Conservation (phyloP, 2,329 filamentous ascomycete genomes). For the Colletotrichum eremochloae region DNA sequence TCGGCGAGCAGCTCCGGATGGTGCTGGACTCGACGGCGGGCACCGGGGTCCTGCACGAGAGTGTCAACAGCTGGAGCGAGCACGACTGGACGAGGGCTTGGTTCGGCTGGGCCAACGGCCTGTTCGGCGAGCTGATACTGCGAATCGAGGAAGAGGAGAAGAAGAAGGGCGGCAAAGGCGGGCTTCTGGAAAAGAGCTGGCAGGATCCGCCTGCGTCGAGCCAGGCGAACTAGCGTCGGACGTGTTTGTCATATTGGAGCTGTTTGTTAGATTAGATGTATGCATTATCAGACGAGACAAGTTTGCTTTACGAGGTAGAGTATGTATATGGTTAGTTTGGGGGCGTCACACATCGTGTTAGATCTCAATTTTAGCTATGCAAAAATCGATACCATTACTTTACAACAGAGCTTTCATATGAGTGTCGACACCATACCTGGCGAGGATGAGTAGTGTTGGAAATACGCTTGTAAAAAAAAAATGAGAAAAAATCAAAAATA, state of each 20-base stretch:
- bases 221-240: background rate
- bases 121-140: constrained; percentile 57
- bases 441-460: background rate
- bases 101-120: constrained; percentile 61
- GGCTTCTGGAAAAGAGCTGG: constrained; percentile 28
- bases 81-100: constrained; percentile 59
- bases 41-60: constrained; percentile 63
- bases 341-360: background rate
- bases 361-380: too few species aligned
- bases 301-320: background rate
- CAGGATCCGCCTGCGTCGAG: constrained; percentile 3
- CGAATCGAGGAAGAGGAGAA: constrained; percentile 45
- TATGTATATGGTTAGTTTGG: background rate
- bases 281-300: background rate
- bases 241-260: too few species aligned
- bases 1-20: constrained; percentile 52
- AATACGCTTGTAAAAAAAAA: too few species aligned
- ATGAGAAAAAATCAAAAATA: background rate
- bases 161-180: background rate
- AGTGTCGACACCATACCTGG: too few species aligned
- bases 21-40: constrained; percentile 57
- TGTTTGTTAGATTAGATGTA: too few species aligned
- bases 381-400: background rate
- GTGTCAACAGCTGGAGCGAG: constrained; percentile 58
- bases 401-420: background rate